These are phyloP conservation scores for Herpetospermum pedunculosum DNA, from an alignment of 306 rosid genomes.

Conservation along the genomic window DNA sequence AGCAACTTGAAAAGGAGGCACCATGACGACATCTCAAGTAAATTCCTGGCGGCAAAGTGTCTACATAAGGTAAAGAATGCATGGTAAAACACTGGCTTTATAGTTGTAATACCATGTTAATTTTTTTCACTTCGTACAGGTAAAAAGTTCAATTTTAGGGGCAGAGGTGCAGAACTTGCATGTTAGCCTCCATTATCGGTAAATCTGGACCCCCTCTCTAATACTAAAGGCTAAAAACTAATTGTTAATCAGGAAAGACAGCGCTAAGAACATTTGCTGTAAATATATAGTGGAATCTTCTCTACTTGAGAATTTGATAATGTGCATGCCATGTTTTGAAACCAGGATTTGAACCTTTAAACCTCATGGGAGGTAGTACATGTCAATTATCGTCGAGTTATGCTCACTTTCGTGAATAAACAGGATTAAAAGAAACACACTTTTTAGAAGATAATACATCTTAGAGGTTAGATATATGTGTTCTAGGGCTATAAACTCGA, in stretches of 20 bases:
- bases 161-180: not conserved
- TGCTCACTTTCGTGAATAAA: no score
- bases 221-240: not conserved
- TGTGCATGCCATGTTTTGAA: conserved; percentile 7
- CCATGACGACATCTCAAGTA: not conserved
- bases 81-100: not conserved
- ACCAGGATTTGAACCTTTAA: no score
- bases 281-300: conserved; percentile 4
- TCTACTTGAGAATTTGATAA: conserved; percentile 3
- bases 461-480: not conserved
- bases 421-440: not conserved
- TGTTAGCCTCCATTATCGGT: conserved; percentile 5
- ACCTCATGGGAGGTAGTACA: no score
- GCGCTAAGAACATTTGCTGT: not conserved
- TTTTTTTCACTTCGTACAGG: not conserved
- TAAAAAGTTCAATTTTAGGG: not conserved
- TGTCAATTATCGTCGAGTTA: no score
- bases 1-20: not conserved
- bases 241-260: not conserved
- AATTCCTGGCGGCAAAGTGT: not conserved
- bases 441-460: not conserved
- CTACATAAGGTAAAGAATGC: not conserved
- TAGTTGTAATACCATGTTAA: not conserved
- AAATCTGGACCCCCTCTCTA: not conserved
- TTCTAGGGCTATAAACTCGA: not conserved